A percentile compares a stretch with the other conserved stretches of the same genome.
phyloP scores from a whole-genome alignment of 2,329 filamentous ascomycete species.

The Chrysoporthe deuterocubensis region DNA sequence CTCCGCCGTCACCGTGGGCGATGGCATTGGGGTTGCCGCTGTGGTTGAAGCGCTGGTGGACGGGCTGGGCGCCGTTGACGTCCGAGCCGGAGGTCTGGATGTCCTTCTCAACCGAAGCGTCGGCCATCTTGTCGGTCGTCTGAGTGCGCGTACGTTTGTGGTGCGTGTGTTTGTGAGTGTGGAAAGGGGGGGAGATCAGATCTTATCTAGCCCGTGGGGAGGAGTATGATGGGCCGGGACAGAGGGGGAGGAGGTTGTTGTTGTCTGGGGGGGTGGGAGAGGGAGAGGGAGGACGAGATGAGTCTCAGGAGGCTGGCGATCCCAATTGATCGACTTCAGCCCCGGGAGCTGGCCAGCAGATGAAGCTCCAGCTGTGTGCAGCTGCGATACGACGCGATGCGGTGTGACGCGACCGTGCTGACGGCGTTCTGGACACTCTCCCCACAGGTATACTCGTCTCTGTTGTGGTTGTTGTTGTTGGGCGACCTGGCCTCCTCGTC shows the following conservation, averaged over 20 bases:
- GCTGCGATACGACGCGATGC: no score
- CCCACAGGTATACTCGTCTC: no score
- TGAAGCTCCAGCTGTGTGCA: no score
- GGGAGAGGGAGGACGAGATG: not conserved
- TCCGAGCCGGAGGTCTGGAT: slow-evolving; percentile 21
- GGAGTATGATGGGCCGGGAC: not conserved
- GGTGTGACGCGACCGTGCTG: no score
- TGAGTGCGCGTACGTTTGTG: no score
- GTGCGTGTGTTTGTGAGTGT: not conserved
- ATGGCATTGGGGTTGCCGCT: slow-evolving; percentile 47
- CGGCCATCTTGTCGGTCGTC: slow-evolving; percentile 16
- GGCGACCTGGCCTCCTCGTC: no score
- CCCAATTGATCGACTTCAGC: not conserved
- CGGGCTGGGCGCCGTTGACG: slow-evolving; percentile 15
- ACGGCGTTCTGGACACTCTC: no score
- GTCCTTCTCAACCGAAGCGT: slow-evolving; percentile 25
- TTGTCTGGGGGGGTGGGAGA: not conserved
- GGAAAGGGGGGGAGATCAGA: not conserved
- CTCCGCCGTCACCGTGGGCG: slow-evolving; percentile 37
- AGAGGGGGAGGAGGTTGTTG: not conserved
- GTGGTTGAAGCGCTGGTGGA: slow-evolving; percentile 39
- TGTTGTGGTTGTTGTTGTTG: no score
- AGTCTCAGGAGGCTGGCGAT: not conserved
- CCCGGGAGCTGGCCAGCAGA: not conserved
- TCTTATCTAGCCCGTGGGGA: not conserved